Evolutionary conservation across 345 rosid species (phyloP).

Genomic region (Rubroshorea leprosula): DNA sequence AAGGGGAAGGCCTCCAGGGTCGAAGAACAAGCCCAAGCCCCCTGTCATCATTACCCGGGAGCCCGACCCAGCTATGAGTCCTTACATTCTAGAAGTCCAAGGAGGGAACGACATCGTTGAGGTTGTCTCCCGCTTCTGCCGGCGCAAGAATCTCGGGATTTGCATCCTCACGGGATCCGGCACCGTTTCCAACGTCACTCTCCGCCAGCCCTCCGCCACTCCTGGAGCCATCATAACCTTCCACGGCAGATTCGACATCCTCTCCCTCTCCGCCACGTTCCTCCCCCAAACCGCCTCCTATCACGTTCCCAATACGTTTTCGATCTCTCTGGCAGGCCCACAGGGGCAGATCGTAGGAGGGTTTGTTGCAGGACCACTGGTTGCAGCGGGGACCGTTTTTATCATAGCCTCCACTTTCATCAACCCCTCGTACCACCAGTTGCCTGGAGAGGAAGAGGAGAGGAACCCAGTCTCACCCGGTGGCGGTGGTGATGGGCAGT

Average conservation of each 20-base stretch:
- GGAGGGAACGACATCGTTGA: constrained; percentile 71
- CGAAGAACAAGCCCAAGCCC: constrained; percentile 80
- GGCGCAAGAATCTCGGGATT: constrained; percentile 50
- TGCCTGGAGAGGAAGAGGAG: constrained; percentile 43
- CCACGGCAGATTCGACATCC: constrained; percentile 82
- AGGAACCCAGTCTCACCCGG: constrained; percentile 39
- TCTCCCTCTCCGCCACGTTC: constrained; percentile 80
- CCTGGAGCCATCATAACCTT: constrained; percentile 76
- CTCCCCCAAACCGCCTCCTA: constrained; percentile 45
- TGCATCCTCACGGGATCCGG: constrained; percentile 82
- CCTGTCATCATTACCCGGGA: constrained; percentile 59
- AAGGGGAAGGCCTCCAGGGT: constrained; percentile 85
- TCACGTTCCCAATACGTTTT: constrained; percentile 42
- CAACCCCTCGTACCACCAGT: constrained; percentile 60
- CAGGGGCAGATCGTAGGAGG: constrained; percentile 97
- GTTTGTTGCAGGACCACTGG: constrained; percentile 59
- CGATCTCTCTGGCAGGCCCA: constrained; percentile 80
- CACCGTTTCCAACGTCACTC: constrained; percentile 73
- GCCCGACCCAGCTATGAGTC: constrained; percentile 69
- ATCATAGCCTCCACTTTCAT: constrained; percentile 77
- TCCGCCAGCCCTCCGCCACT: constrained; percentile 76
- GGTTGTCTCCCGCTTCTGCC: constrained; percentile 58
- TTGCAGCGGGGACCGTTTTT: constrained; percentile 63
- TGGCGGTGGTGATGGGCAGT: constrained; percentile 42
- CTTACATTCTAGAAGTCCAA: constrained; percentile 80